Evolutionary conservation across 768 basidiomycete species (phyloP).

Genomic region (Serendipita indica): DNA sequence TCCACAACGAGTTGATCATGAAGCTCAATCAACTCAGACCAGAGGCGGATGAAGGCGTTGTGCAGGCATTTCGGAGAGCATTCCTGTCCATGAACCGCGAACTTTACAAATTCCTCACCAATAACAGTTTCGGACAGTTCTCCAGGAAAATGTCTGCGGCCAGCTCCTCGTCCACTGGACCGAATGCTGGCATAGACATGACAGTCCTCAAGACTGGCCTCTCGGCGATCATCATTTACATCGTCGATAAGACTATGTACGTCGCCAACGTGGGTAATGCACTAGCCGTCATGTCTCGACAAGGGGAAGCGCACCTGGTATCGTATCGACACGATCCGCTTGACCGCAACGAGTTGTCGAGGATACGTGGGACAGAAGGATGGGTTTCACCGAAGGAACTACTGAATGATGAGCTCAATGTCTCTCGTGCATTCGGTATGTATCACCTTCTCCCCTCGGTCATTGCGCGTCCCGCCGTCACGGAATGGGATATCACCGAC

Average conservation of each 20-base stretch:
- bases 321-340: constrained; percentile 82
- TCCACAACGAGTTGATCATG: constrained; percentile 21
- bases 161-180: constrained; percentile 28
- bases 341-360: constrained; percentile 62
- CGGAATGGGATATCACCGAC: constrained; percentile 51
- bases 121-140: constrained; percentile 17
- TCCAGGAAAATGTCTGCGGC: constrained; percentile 50
- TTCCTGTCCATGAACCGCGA: constrained; percentile 79
- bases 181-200: constrained; percentile 24
- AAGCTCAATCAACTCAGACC: constrained; percentile 36
- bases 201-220: constrained; percentile 56
- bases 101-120: constrained; percentile 48
- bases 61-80: constrained; percentile 70
- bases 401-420: constrained; percentile 82
- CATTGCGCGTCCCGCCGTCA: constrained; percentile 75
- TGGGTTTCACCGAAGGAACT: constrained; percentile 85
- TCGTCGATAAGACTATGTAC: constrained; percentile 62
- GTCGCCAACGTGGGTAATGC: constrained; percentile 84
- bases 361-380: constrained; percentile 86
- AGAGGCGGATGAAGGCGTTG: constrained; percentile 48
- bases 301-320: constrained; percentile 57
- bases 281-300: constrained; percentile 69
- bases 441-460: constrained; percentile 80
- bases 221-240: constrained; percentile 75
- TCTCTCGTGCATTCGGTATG: constrained; percentile 89